phyloP scores from a whole-genome alignment of 2,329 filamentous ascomycete genomes.

The Nothophoma quercina region DNA sequence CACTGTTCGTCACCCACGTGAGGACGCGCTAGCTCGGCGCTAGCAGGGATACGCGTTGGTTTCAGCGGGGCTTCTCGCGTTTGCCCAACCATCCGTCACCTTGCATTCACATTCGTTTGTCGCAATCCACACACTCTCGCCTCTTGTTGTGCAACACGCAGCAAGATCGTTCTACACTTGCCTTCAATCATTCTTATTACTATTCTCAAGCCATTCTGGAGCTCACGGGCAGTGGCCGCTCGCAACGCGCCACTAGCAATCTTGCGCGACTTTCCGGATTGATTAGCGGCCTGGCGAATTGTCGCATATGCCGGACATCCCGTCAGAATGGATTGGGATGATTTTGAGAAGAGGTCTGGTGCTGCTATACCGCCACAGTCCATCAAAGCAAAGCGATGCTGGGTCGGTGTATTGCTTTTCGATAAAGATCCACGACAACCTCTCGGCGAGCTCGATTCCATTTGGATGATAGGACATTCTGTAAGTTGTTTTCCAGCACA shows the following conservation, averaged over 20 bases:
- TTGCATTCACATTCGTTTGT: neutral
- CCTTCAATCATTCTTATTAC: neutral
- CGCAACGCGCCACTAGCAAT: neutral
- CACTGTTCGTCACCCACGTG: too few species aligned
- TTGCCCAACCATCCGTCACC: neutral
- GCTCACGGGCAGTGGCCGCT: too few species aligned
- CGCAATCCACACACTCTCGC: neutral
- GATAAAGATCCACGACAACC: conserved; percentile 21
- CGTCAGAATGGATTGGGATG: conserved; percentile 30
- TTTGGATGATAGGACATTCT: conserved; percentile 47
- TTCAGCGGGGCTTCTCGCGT: neutral
- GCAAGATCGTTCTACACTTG: too few species aligned
- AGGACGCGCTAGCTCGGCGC: neutral
- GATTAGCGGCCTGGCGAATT: neutral
- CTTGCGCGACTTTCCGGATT: neutral
- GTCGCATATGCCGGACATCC: neutral
- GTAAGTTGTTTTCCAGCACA: conserved; percentile 26
- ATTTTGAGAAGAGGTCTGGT: conserved; percentile 29
- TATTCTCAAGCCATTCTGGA: neutral
- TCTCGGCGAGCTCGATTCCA: conserved; percentile 35
- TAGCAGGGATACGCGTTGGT: conserved; percentile 3
- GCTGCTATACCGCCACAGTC: conserved; percentile 23
- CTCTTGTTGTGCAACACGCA: neutral
- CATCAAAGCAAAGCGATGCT: conserved; percentile 36
- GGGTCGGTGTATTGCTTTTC: conserved; percentile 46